Base-by-base conservation (phyloP, 1,284 basidiomycete species). In the Athelia sp. region DNA sequence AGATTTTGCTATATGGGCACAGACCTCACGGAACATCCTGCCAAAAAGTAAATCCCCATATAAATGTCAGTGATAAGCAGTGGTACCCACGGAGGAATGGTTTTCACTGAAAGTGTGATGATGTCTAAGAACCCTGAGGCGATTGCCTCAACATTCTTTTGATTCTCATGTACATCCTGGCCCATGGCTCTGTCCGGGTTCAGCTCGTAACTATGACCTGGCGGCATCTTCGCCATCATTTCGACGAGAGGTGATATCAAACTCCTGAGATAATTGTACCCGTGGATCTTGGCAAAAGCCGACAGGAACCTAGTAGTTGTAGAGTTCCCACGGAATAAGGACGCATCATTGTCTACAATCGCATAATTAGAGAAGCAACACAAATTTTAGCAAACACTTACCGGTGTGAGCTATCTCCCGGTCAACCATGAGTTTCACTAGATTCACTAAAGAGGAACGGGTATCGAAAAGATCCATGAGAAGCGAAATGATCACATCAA, bases 1-100 rank as follows among this genome's bases (percentile, higher is more conserved):
- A 29, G 80, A 77, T 56, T 82, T 82, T 50, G 84, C 85, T 42
- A 96, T 89, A 63, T 94, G 88, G 29, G 85, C 79, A 59, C 90
- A 93, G 29, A 96, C 79, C 62, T 94, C 93, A 10, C 89, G 85
- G 65, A 94, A 86, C 76, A 93, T 87, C 11, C 90, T 92, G 56
- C 38, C 38, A 17, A 50, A 48, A 26, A 21, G 13, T 9, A 50
- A 29, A 15, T 22, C 43, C 31, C 24, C 36, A 40, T 11, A 49
- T 42, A 26, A 32, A 23, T 4, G 6, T 13, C 13, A 6, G 4
- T 13, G 26, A 36, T 19, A 13, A 26, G 35, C 15, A 2, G n/a
- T 18, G 11, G 43, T 3, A 66, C 88, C 71, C 60, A 92, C 90
- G 84, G 74, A 18, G 93, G 93, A 17, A 93, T 71, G 19, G 78